Evolutionary conservation across 345 rosid genomes (phyloP).

Genomic region (Stellera chamaejasme): DNA sequence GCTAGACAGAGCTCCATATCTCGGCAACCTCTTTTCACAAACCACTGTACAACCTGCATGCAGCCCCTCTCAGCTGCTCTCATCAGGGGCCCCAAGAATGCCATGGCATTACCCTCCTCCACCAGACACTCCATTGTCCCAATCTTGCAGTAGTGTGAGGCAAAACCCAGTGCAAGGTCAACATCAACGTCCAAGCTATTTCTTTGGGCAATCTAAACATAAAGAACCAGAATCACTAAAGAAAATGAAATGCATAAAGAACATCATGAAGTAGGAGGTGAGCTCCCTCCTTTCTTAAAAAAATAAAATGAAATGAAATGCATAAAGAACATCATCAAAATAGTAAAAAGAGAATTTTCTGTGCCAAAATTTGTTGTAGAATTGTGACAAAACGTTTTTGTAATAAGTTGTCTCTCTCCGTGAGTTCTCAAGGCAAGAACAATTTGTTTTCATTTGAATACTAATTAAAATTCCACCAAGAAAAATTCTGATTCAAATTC

Average conservation of each 20-base stretch:
- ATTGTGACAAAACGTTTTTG: too few species aligned
- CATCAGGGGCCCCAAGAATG: constrained; percentile 90
- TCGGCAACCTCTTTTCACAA: constrained; percentile 77
- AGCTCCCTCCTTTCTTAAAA: too few species aligned
- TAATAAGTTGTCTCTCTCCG: too few species aligned
- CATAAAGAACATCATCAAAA: background rate
- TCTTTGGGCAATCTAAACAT: constrained; percentile 79
- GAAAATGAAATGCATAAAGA: constrained; percentile 5
- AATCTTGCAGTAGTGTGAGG: constrained; percentile 85
- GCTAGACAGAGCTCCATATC: constrained; percentile 97
- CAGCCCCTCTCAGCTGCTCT: constrained; percentile 97
- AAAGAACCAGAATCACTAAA: constrained; percentile 8
- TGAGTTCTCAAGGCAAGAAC: too few species aligned
- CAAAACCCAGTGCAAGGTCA: constrained; percentile 87
- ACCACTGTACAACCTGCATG: constrained; percentile 94
- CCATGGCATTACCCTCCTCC: constrained; percentile 92
- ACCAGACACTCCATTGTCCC: constrained; percentile 97
- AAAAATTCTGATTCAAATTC: too few species aligned
- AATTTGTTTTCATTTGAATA: too few species aligned
- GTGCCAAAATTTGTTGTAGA: too few species aligned
- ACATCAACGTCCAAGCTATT: constrained; percentile 98
- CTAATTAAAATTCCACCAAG: too few species aligned
- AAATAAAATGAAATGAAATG: too few species aligned
- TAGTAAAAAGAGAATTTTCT: too few species aligned
- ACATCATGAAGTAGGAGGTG: too few species aligned